Conservation (phyloP, 768 basidiomycete genomes). For the Agaricus blazei region DNA sequence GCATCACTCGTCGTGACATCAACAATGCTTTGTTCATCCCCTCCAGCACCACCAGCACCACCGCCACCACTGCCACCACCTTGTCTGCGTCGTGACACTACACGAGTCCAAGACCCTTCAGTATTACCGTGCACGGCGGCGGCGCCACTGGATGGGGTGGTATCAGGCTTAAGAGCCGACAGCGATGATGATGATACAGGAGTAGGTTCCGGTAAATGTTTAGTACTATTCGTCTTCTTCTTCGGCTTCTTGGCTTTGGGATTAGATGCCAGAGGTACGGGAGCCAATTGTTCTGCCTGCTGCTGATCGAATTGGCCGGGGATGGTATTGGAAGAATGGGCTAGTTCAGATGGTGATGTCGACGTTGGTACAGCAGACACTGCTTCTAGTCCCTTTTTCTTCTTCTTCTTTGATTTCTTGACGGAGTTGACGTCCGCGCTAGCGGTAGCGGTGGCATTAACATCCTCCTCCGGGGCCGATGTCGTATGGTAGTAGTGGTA, state of each 20-base stretch:
- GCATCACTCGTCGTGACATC: constrained; percentile 43
- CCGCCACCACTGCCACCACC: constrained; percentile 6
- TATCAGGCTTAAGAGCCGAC: too few relatives aligned
- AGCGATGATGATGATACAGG: background rate
- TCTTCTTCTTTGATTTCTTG: constrained; percentile 40
- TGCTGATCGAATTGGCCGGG: constrained; percentile 6
- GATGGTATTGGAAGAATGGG: constrained; percentile 7
- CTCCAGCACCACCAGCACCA: background rate
- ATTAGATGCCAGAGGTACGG: background rate
- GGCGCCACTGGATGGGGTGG: constrained; percentile 3
- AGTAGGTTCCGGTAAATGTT: too few relatives aligned
- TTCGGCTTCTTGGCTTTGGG: constrained; percentile 11
- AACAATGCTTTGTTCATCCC: constrained; percentile 20
- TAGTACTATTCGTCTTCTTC: constrained; percentile 4
- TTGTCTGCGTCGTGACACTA: constrained; percentile 38
- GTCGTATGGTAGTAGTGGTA: constrained; percentile 24
- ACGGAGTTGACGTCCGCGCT: constrained; percentile 6
- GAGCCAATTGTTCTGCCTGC: too few relatives aligned
- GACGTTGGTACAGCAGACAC: background rate
- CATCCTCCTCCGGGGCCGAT: background rate
- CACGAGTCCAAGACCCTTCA: constrained; percentile 69
- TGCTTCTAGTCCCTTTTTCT: constrained; percentile 29
- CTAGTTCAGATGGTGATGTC: constrained; percentile 6
- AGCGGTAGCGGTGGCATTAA: background rate
- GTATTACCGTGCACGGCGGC: constrained; percentile 26